Evolutionary conservation across 257 asterid genomes (phyloP), one percentile per base, ranked within the genome.

Genomic region (Solanum appendiculatum): DNA sequence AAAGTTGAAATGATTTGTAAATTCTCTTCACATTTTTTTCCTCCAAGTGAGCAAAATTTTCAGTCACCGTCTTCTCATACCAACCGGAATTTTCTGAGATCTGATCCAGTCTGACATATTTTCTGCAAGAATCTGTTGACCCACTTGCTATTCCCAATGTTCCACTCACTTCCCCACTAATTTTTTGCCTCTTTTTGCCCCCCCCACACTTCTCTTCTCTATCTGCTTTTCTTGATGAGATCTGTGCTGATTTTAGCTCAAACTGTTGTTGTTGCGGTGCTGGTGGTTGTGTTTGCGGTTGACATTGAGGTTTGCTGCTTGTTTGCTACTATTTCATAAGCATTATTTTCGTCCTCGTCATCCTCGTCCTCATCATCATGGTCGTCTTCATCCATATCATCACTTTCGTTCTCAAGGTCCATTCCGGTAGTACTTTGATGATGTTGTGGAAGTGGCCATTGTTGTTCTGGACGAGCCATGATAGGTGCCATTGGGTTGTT

Each of bases 391-490:
- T 89, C 93, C 58, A 85, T 82, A 58, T 89, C 84, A 2, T 91
- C 91, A 29, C 90, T 84, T 25, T 90, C 96, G 11, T 74, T 36
- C 13, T 46, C 87, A 3, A 69, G 82, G 2, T 91, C 93, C 91
- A 88, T 87, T 75, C 29, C 56, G 86, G 64, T 56, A 8, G 31
- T 81, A 84, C 56, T 68, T 77, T 54, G 36, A 37, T 37, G 63
- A 29, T 84, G 85, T 27, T 69, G 86, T 9, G 90, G 89, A 36
- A 87, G 88, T 5, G 99, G 99, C 99, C 99, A 96, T 72, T 96
- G 99, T 86, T 96, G 98, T 77, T 96, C 98, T 31, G 99, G 99
- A 44, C 90, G 91, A 33, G 97, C 99, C 99, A 96, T 97, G 72
- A 97, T 95, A 4, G 98, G 95, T 34, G 82, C 80, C 95, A 90